Percentiles rank a stretch among this genome's conserved stretches.
Conservation (phyloP, 2,329 filamentous ascomycete genomes). For the Colletotrichum sp. region DNA sequence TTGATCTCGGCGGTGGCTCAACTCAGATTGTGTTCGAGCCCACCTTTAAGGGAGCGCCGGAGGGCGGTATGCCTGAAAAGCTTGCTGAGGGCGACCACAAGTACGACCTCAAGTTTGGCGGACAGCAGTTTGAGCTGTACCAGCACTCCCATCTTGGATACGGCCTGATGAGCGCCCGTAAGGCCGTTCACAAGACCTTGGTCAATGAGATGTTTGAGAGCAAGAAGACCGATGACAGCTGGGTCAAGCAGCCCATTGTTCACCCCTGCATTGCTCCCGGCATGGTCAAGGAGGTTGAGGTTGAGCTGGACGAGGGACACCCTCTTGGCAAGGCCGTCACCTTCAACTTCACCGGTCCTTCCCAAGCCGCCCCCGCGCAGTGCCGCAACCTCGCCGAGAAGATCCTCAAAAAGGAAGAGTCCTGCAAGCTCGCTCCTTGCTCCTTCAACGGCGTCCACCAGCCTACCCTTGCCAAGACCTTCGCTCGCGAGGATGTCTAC, state of each 20-base stretch:
- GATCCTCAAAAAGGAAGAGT: conserved; percentile 85
- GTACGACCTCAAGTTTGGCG: conserved; percentile 89
- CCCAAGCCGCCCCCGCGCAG: conserved; percentile 76
- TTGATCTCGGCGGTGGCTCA: conserved; percentile 94
- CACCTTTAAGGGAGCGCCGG: conserved; percentile 76
- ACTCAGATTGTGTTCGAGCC: conserved; percentile 99
- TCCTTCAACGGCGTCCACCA: conserved; percentile 98
- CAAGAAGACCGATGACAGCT: conserved; percentile 65
- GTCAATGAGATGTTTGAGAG: conserved; percentile 73
- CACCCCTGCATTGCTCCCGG: conserved; percentile 90
- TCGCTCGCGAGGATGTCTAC: conserved; percentile 88
- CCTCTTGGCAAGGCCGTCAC: conserved; percentile 67
- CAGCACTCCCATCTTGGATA: conserved; percentile 98
- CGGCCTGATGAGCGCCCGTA: conserved; percentile 92
- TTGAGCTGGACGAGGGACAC: conserved; percentile 72
- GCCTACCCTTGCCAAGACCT: conserved; percentile 90
- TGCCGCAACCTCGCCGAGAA: conserved; percentile 91
- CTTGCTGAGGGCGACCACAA: conserved; percentile 93
- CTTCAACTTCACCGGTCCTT: conserved; percentile 88
- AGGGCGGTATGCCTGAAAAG: conserved; percentile 83
- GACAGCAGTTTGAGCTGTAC: conserved; percentile 89
- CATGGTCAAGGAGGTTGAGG: conserved; percentile 74
- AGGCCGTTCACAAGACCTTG: conserved; percentile 80
- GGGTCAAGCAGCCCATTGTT: conserved; percentile 73
- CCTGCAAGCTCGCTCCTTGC: conserved; percentile 86